phyloP scores from a whole-genome alignment of 805 yeast genomes.

The Yamadazyma sp. region DNA sequence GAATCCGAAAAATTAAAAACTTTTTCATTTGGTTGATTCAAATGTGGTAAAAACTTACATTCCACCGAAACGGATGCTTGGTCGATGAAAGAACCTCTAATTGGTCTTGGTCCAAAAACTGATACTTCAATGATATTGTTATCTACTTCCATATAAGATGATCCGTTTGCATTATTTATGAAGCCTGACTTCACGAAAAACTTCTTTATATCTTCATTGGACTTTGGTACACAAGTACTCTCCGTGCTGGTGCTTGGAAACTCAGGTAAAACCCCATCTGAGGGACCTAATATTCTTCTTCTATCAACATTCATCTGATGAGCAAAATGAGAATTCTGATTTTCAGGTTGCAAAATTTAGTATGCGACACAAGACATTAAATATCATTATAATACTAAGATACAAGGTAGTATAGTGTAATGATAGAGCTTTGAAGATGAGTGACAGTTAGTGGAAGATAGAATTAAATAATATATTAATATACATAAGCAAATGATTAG shows the following conservation, averaged over 20 bases:
- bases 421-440: too few species aligned
- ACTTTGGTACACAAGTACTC: neutral
- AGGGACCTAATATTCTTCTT: slow-evolving; percentile 84
- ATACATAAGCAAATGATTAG: too few species aligned
- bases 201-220: slow-evolving; percentile 26
- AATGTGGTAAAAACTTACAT: slow-evolving; percentile 50
- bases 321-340: too few species aligned
- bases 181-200: slow-evolving; percentile 64
- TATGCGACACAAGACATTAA: too few species aligned
- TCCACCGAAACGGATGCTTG: slow-evolving; percentile 65
- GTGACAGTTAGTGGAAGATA: too few species aligned
- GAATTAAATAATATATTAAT: too few species aligned
- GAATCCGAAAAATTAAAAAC: slow-evolving; percentile 19
- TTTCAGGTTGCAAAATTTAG: too few species aligned
- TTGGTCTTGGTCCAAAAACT: slow-evolving; percentile 88
- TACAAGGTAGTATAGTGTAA: too few species aligned
- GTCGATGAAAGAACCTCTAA: slow-evolving; percentile 66
- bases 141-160: slow-evolving; percentile 72
- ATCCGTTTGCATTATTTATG: slow-evolving; percentile 74
- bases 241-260: neutral
- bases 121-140: slow-evolving; percentile 62
- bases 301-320: slow-evolving; percentile 58
- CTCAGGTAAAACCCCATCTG: slow-evolving; percentile 41
- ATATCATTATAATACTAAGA: too few species aligned
- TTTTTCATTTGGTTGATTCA: slow-evolving; percentile 37